Evolutionary conservation across 805 yeast genomes (phyloP), one percentile per base, ranked within the genome.

Genomic region (Schizosaccharomyces japonicus): DNA sequence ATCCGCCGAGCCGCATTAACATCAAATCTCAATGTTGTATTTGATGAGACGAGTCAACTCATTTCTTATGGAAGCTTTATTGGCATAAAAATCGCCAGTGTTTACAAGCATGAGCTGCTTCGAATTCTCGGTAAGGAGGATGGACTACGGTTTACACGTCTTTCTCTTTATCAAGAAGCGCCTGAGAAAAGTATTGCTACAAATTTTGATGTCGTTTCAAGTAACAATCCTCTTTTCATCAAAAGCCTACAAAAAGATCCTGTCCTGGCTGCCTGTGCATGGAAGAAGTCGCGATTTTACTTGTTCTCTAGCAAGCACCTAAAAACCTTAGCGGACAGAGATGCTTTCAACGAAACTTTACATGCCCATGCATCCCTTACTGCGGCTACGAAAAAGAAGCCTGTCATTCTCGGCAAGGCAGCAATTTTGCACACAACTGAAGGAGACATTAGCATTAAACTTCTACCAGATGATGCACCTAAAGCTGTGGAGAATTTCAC

Each of bases 401-500:
- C 19, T 11, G 21, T 19, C 5, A 7, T 39, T 6, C 13, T 19
- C 11, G 49, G 36, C 26, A 47, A 31, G 11, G 49, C 49, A 5
- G 65, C 56, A 11, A 53, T 54, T 5, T 42, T 63, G 4, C 66
- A 68, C 51, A 68, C 72, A 1, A 60, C 67, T 3, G 44, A 59
- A 10, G 72, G 72, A 2, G 72, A 68, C 51, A 66, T 68, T 26
- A 56, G 57, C 32, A 52, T 68, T 23, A 55, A 59, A 29, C 51
- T 68, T 21, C 64, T 54, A 50, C 62, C 59, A 3, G 52, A 59
- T 39, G 55, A 58, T 25, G 64, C 66, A 0, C 72, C 72, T 3
- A 53, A 60, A 39, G 63, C 71, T 1, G 65, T 60, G 10, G 67
- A 66, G 50, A 68, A 67, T 52, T 68, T 68, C 49, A 53, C 61